Percentiles rank a stretch among this genome's conserved stretches.
Conservation (phyloP, 768 basidiomycete species). For the Flagelloscypha sp. region DNA sequence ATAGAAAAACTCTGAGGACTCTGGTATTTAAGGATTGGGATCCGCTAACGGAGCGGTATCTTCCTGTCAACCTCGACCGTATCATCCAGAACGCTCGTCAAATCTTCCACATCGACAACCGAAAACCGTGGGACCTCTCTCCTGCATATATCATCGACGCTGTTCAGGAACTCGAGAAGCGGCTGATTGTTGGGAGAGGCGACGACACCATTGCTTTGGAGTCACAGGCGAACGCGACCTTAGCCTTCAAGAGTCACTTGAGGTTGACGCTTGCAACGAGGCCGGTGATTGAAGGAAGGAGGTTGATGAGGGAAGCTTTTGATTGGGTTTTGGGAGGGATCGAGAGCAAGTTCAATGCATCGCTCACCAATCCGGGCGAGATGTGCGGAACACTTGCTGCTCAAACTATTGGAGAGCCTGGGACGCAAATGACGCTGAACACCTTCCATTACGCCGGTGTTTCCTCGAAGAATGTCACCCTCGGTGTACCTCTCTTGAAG, state of each 20-base stretch:
- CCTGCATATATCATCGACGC: constrained; percentile 81
- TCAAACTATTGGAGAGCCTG: constrained; percentile 98
- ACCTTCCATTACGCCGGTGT: constrained; percentile 99
- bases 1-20: constrained; percentile 69
- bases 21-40: constrained; percentile 80
- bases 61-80: constrained; percentile 92
- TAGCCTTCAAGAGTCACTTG: constrained; percentile 90
- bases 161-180: constrained; percentile 63
- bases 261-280: constrained; percentile 84
- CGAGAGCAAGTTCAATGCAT: constrained; percentile 92
- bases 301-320: constrained; percentile 87
- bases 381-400: constrained; percentile 99
- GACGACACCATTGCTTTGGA: constrained; percentile 65
- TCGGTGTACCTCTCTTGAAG: constrained; percentile 97
- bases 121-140: constrained; percentile 88
- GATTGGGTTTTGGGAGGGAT: constrained; percentile 98
- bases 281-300: constrained; percentile 80
- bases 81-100: constrained; percentile 93
- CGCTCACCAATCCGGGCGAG: constrained; percentile 88
- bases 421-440: constrained; percentile 99
- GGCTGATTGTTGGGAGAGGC: constrained; percentile 84
- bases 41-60: constrained; percentile 66
- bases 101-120: constrained; percentile 93
- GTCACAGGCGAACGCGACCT: constrained; percentile 81
- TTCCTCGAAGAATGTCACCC: constrained; percentile 98